A percentile compares a stretch with the other conserved stretches of the same genome.
Evolutionary conservation across 2,329 filamentous ascomycete species (phyloP).

Genomic region (Parastagonospora nodorum): DNA sequence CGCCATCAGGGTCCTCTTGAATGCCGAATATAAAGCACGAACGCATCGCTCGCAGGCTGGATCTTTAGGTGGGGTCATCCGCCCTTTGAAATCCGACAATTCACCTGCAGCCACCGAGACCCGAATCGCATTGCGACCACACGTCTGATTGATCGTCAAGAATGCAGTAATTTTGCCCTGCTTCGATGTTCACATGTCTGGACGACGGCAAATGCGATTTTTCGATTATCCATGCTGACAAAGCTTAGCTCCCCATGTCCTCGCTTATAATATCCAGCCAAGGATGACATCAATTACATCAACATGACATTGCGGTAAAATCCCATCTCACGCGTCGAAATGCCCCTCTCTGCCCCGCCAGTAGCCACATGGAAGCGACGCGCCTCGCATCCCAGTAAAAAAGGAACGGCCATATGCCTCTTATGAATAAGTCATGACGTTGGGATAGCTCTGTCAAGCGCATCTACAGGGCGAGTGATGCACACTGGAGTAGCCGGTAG

Average conservation of each 20-base stretch:
- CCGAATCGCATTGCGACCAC: neutral
- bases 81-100: no score
- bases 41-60: no score
- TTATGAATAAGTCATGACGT: constrained; percentile 39
- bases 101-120: neutral
- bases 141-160: neutral
- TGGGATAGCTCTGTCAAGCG: constrained; percentile 25
- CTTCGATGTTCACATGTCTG: neutral
- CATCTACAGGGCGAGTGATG: constrained; percentile 29
- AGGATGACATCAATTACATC: constrained; percentile 19
- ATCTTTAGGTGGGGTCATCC: no score
- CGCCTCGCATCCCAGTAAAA: constrained; percentile 6
- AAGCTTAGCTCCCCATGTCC: neutral
- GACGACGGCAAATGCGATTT: no score
- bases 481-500: constrained; percentile 21
- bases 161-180: neutral
- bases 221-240: constrained; percentile 1
- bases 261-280: neutral
- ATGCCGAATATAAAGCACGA: no score
- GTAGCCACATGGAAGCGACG: constrained; percentile 17
- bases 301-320: constrained; percentile 31
- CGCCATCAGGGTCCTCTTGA: no score
- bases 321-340: constrained; percentile 17
- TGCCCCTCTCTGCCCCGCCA: constrained; percentile 10
- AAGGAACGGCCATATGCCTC: constrained; percentile 21